Base-by-base conservation (phyloP, 176 grass and related monocot species). In the Ananas comosus region DNA sequence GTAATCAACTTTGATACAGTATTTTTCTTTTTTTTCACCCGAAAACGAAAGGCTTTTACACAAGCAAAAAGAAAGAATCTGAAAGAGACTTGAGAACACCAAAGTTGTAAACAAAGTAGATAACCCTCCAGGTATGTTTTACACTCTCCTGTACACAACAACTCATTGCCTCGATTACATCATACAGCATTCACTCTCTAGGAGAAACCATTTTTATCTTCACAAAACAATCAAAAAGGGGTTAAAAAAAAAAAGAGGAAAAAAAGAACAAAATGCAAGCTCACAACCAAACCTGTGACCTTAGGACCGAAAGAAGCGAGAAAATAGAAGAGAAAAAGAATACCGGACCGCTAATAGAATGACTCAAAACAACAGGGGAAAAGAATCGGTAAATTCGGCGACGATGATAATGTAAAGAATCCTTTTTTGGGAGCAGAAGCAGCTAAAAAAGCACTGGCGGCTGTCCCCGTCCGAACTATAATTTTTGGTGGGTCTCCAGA, bases 361-460 rank as follows among this genome's bases (percentile, higher is more conserved):
- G 50, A 85, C 71, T 65, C 29, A 61, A 49, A 53, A 70, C 71
- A 66, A 70, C 76, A 78, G 72, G 67, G 24, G 25, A 13, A 54
- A 65, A 66, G 22, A 54, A 53, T 12, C 10, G 25, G 18, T 23
- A 53, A 63, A 53, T 10, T 10, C 11, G 23, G 14, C 28, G 63
- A 47, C 17, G 64, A 53, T 42, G 14, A 54, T 22, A 53, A 33
- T 14, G 53, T 66, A 48, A 76, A 74, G 48, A 70, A 74, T 54
- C 6, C 7, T 42, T 33, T 42, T 42, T 71, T 75, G 23, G 81
- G 89, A 87, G 73, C 83, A 96, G 67, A 59, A 89, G 68, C 86
- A 85, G 83, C 86, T 96, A 84, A 96, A 92, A 96, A 89, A 53
- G 80, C 86, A 92, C 88, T 87, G 81, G 54, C 81, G 78, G 78